Evolutionary conservation across 192 early-diverging fungal species (phyloP), one percentile per base, ranked within the genome.

Genomic region (Coemansia sp.): DNA sequence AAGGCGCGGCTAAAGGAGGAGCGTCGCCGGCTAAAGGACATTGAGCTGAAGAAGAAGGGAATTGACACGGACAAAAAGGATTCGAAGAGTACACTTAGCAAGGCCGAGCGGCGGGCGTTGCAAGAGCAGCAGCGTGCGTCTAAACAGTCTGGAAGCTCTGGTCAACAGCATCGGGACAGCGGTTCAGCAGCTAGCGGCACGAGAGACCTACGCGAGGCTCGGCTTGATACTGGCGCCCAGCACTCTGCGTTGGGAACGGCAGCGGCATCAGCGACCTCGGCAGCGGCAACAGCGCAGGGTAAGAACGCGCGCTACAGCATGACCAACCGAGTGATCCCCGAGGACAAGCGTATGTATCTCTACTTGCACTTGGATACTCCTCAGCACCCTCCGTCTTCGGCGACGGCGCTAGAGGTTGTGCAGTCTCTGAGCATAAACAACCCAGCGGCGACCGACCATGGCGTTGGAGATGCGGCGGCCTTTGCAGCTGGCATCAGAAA

Each of bases 111-210:
- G 62, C 88, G 94, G 34, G 95, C 89, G 16, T 65, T 92, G 62
- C 95, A 97, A 75, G 93, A 98, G 70, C 76, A 87, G 43, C 92
- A 95, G 78, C 86, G 91, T 38, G 90, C 88, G n/a, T 94, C 89
- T 63, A 98, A 85, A 65, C 87, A 73, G 86, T 70, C 39, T 49
- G 39, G 41, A 3, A 22, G 65, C 31, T 20, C 65, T 7, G 18
- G 49, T 9, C 47, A 50, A 10, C 47, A 50, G 47, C 47, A 50
- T 22, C n/a, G 47, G 8, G 47, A 50, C 20, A 1, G 65, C 20
- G 39, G 46, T n/a, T n/a, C 12, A 13, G 74, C 72, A 24, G 70
- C 87, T 49, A 65, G 75, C 29, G 39, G 71, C 13, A 34, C 33
- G 36, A 22, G 71, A 27, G 43, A 41, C 46, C 24, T 31, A 18